These are phyloP conservation scores for Entomortierella parvispora DNA, from an alignment of 192 early-diverging fungal genomes.

Conservation along the genomic window DNA sequence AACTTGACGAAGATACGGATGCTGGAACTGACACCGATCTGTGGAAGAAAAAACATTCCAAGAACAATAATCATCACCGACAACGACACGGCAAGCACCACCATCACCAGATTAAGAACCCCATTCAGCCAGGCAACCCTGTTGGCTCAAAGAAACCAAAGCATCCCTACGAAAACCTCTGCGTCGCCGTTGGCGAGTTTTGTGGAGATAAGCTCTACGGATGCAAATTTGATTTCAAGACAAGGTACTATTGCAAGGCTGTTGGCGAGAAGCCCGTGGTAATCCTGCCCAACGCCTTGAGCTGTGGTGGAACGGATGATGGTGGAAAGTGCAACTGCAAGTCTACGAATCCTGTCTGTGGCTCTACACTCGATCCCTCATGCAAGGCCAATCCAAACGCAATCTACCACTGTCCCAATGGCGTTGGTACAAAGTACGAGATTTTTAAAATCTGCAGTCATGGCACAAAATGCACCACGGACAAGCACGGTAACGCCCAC, in stretches of 20 bases:
- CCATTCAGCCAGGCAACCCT: not conserved
- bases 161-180: conserved; percentile 11
- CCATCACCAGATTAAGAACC: not conserved
- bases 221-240: conserved; percentile 5
- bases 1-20: not conserved
- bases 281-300: not conserved
- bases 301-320: not conserved
- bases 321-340: conserved; percentile 7
- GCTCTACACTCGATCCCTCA: not conserved
- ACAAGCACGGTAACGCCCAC: not conserved
- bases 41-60: not conserved
- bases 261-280: not conserved
- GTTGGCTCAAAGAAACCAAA: not conserved
- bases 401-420: not conserved
- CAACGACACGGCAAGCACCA: not conserved
- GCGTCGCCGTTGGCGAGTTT: conserved; percentile 12
- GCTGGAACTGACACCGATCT: not conserved
- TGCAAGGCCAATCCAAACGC: conserved; percentile 3
- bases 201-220: conserved; percentile 9
- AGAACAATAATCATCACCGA: not conserved
- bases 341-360: not conserved
- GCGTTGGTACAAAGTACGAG: not conserved
- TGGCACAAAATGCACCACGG: not conserved
- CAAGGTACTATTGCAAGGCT: not conserved
- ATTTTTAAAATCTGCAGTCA: not conserved